These are phyloP conservation scores for Cornus kousa DNA, from an alignment of 148 eudicot genomes.

Conservation along the genomic window DNA sequence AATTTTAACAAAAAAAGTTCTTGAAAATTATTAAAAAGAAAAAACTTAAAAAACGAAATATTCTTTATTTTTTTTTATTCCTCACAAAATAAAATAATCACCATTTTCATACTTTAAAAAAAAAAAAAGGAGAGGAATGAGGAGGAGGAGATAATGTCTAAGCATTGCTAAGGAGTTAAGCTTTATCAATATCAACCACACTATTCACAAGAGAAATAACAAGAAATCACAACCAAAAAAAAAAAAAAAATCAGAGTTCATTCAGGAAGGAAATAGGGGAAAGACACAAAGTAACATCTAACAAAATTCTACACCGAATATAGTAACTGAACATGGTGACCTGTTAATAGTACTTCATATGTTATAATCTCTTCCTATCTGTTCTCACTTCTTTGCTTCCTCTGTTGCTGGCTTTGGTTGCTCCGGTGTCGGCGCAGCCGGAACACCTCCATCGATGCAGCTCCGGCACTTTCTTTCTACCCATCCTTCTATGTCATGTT, in stretches of 20 bases:
- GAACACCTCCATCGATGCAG: constrained; percentile 65
- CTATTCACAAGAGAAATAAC: no score
- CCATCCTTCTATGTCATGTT: constrained; percentile 70
- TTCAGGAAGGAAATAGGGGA: neutral
- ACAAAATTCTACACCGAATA: neutral
- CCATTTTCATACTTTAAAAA: no score
- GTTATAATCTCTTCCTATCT: neutral
- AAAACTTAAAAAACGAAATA: no score
- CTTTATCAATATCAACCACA: neutral
- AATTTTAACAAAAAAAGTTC: no score
- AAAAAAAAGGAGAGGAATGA: no score
- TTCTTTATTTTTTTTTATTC: no score
- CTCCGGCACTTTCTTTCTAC: constrained; percentile 64
- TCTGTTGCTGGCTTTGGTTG: constrained; percentile 30
- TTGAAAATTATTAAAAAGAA: no score
- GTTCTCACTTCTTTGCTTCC: constrained; percentile 39
- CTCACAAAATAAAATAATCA: no score
- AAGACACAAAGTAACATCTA: neutral
- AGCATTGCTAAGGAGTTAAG: neutral
- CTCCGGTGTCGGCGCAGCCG: constrained; percentile 31
- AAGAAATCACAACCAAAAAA: neutral
- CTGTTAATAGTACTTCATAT: neutral
- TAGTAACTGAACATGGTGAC: neutral
- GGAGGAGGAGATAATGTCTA: no score
- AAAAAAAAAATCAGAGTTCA: neutral